These are phyloP conservation scores for Backusella luteola DNA, from an alignment of 192 early-diverging fungal species.

Conservation along the genomic window DNA sequence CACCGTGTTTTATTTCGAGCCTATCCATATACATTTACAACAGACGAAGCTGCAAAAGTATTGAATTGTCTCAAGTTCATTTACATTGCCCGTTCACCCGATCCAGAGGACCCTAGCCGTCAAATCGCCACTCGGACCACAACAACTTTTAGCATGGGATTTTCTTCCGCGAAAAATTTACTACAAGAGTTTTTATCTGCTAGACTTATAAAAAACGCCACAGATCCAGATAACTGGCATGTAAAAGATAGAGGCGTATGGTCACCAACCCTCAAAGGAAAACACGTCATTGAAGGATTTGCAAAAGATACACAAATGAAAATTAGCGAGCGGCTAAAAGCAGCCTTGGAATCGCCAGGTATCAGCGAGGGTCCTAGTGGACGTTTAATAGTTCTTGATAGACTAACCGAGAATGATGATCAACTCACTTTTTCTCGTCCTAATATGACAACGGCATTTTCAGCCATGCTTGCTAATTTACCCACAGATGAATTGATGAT, in stretches of 20 bases:
- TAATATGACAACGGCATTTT: slow-evolving; percentile 40
- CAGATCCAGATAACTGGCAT: slow-evolving; percentile 38
- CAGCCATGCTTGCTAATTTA: slow-evolving; percentile 38
- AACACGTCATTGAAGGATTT: slow-evolving; percentile 47
- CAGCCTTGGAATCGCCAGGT: not conserved
- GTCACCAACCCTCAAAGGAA: slow-evolving; percentile 48
- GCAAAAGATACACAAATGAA: not conserved
- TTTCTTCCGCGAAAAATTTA: slow-evolving; percentile 48
- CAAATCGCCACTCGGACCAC: slow-evolving; percentile 51
- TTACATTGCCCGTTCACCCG: slow-evolving; percentile 44
- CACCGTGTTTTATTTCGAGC: slow-evolving; percentile 47
- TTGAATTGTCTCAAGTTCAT: slow-evolving; percentile 46
- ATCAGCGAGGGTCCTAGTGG: not conserved
- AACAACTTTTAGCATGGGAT: slow-evolving; percentile 53
- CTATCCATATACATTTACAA: slow-evolving; percentile 52
- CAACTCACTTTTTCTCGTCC: slow-evolving; percentile 36
- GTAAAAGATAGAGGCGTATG: slow-evolving; percentile 46
- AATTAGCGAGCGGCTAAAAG: slow-evolving; percentile 17
- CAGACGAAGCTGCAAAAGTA: slow-evolving; percentile 50
- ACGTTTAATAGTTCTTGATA: slow-evolving; percentile 16
- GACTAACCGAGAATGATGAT: slow-evolving; percentile 34
- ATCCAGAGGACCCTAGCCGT: slow-evolving; percentile 43
- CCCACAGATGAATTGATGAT: slow-evolving; percentile 33
- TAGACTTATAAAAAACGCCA: slow-evolving; percentile 41
- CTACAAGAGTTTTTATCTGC: slow-evolving; percentile 54